A percentile compares a stretch with the other conserved stretches of the same genome.
phyloP scores from a whole-genome alignment of 1,284 basidiomycete species.

The Malassezia globosa region DNA sequence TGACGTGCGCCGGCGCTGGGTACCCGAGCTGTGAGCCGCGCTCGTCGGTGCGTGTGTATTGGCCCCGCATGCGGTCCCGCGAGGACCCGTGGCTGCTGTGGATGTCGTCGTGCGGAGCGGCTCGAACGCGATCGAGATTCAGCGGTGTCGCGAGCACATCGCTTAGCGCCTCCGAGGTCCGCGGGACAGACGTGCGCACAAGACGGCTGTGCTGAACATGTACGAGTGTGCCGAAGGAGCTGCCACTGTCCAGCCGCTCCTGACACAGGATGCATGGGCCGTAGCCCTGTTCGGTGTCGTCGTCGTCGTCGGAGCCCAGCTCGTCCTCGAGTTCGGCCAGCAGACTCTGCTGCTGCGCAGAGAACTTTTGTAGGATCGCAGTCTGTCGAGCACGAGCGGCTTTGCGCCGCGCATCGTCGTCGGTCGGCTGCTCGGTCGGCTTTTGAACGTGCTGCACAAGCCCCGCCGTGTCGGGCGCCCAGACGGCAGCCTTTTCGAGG shows the following conservation, averaged over 20 bases:
- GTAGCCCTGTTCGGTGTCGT: slow-evolving; percentile 20
- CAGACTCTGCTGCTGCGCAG: slow-evolving; percentile 41
- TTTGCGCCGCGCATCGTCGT: slow-evolving; percentile 32
- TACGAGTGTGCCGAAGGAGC: slow-evolving; percentile 77
- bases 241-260: slow-evolving; percentile 66
- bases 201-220: slow-evolving; percentile 78
- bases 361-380: slow-evolving; percentile 44
- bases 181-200: slow-evolving; percentile 66
- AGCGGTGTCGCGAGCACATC: slow-evolving; percentile 57
- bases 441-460: slow-evolving; percentile 11
- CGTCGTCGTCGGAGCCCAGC: slow-evolving; percentile 31
- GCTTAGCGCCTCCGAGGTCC: slow-evolving; percentile 58
- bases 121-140: slow-evolving; percentile 22
- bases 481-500: slow-evolving; percentile 22
- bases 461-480: slow-evolving; percentile 11
- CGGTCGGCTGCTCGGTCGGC: slow-evolving; percentile 14
- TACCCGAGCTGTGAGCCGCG: slow-evolving; percentile 18
- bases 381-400: slow-evolving; percentile 41
- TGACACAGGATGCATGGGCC: slow-evolving; percentile 97
- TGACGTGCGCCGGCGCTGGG: slow-evolving; percentile 31
- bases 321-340: slow-evolving; percentile 37
- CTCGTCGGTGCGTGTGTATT: slow-evolving; percentile 5
- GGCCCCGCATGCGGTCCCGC: slow-evolving; percentile 27
- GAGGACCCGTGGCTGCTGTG: slow-evolving; percentile 2
- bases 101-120: slow-evolving; percentile 23